Evolutionary conservation across 2,329 filamentous ascomycete genomes (phyloP).

Genomic region (Calonectria hongkongensis): DNA sequence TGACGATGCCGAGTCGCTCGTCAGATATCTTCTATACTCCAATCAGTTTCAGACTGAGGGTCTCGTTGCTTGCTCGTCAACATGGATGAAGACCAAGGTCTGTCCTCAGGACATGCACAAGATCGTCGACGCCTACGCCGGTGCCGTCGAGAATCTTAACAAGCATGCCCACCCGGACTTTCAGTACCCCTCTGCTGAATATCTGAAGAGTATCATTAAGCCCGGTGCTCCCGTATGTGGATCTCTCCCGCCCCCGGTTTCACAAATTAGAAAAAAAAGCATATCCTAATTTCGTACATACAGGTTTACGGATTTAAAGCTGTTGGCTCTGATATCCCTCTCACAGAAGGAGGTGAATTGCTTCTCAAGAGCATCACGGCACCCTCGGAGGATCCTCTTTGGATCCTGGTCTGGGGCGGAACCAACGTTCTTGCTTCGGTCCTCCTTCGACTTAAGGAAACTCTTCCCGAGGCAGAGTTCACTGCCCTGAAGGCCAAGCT

Average conservation of each 20-base stretch:
- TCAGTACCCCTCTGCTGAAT: slow-evolving; percentile 63
- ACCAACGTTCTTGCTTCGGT: slow-evolving; percentile 71
- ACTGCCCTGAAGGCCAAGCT: slow-evolving; percentile 63
- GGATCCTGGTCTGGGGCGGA: slow-evolving; percentile 73
- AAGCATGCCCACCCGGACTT: slow-evolving; percentile 66
- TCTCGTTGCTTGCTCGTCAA: slow-evolving; percentile 67
- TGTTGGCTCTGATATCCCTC: slow-evolving; percentile 55
- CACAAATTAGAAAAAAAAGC: background rate
- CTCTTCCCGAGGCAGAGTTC: slow-evolving; percentile 56
- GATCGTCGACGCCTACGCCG: slow-evolving; percentile 65
- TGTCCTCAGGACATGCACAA: slow-evolving; percentile 65
- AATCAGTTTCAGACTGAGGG: slow-evolving; percentile 69
- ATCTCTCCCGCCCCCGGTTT: background rate
- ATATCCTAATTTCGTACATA: background rate
- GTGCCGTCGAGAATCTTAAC: slow-evolving; percentile 68
- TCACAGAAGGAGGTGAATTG: slow-evolving; percentile 64
- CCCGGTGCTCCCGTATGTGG: slow-evolving; percentile 59
- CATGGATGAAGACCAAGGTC: slow-evolving; percentile 64
- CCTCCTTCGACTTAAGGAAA: slow-evolving; percentile 60
- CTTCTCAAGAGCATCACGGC: slow-evolving; percentile 59
- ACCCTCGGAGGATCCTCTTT: slow-evolving; percentile 63
- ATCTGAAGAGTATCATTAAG: slow-evolving; percentile 60
- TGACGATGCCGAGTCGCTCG: slow-evolving; percentile 66
- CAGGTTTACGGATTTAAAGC: slow-evolving; percentile 60
- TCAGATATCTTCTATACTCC: slow-evolving; percentile 66